phyloP scores from a whole-genome alignment of 331 rosid species.

The Erythrophleum ivorense region DNA sequence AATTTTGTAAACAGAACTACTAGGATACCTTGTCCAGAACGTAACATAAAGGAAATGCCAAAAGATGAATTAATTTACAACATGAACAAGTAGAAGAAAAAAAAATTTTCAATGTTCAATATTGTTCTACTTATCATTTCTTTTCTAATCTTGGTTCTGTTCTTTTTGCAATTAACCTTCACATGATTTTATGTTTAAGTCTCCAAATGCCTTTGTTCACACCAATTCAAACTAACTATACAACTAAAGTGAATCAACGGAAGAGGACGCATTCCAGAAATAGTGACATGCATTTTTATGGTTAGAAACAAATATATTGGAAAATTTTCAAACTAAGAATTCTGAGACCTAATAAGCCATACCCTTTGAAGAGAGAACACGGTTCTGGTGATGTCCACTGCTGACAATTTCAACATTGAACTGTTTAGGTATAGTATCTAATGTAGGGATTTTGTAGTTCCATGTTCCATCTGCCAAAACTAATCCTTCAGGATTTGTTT shows the following conservation, averaged over 20 bases:
- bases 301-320: neutral
- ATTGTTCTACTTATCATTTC: too few species aligned
- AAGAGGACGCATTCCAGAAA: too few species aligned
- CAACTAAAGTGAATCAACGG: neutral
- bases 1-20: neutral
- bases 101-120: neutral
- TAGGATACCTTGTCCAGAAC: neutral
- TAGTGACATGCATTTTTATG: neutral
- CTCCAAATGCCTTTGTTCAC: neutral
- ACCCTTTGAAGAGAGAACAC: constrained; percentile 95
- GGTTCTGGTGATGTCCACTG: constrained; percentile 70
- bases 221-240: too few species aligned
- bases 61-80: neutral
- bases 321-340: neutral
- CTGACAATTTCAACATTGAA: constrained; percentile 82
- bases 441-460: constrained; percentile 86
- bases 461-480: constrained; percentile 72
- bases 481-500: constrained; percentile 66
- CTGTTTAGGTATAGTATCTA: constrained; percentile 84
- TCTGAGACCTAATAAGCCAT: neutral
- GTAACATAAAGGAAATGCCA: neutral
- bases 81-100: neutral
- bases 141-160: neutral
- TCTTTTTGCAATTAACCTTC: neutral
- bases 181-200: too few species aligned